These are phyloP conservation scores for Schoenoplectus triqueter DNA, from an alignment of 202 grass and related monocot genomes.

Conservation along the genomic window DNA sequence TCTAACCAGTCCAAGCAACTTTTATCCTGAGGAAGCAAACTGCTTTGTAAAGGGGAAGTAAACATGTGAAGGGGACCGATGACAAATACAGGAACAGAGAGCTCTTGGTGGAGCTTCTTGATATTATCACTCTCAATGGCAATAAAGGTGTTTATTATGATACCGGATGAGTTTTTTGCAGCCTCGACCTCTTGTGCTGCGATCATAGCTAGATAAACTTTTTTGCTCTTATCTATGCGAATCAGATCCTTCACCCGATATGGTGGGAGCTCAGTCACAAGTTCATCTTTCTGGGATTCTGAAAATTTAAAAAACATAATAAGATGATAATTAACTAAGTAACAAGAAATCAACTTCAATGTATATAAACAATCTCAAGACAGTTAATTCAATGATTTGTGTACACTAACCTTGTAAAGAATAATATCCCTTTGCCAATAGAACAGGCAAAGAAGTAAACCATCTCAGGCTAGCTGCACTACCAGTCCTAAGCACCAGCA, in stretches of 20 bases:
- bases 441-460: slow-evolving; percentile 14
- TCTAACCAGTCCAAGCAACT: slow-evolving; percentile 68
- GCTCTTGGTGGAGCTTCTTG: slow-evolving; percentile 28
- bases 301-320: slow-evolving; percentile 15
- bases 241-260: slow-evolving; percentile 41
- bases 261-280: slow-evolving; percentile 40
- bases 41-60: slow-evolving; percentile 13
- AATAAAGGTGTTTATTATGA: slow-evolving; percentile 68
- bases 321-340: background rate
- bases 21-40: slow-evolving; percentile 45
- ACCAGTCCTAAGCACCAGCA: slow-evolving; percentile 29
- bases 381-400: background rate
- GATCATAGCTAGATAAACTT: background rate
- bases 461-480: slow-evolving; percentile 31
- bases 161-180: slow-evolving; percentile 44
- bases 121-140: slow-evolving; percentile 52
- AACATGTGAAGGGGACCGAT: slow-evolving; percentile 70
- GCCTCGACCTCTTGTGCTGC: slow-evolving; percentile 20
- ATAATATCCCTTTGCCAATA: slow-evolving; percentile 26
- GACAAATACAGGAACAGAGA: slow-evolving; percentile 35
- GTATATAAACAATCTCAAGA: background rate
- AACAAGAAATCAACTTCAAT: background rate
- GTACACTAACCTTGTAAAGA: slow-evolving; percentile 24
- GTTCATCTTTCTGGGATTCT: slow-evolving; percentile 18
- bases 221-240: background rate